These are phyloP conservation scores for Phytophthora hibernalis DNA, from an alignment of 352 stramenopile species.

Conservation along the genomic window DNA sequence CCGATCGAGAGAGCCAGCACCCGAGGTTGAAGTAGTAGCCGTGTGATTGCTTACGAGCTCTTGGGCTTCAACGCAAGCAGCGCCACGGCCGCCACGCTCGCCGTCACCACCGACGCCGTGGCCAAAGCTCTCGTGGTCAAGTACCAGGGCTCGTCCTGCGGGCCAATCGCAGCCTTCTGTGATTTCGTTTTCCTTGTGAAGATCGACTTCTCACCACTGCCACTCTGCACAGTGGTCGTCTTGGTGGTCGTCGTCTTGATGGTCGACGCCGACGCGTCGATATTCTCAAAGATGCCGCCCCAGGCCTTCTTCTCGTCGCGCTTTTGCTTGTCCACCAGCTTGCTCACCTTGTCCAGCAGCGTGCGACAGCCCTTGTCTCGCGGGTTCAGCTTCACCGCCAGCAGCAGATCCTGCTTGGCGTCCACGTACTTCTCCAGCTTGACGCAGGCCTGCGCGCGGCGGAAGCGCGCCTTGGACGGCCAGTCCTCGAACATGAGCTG, in stretches of 20 bases:
- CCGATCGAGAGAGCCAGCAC: conserved; percentile 27
- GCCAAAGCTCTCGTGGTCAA: conserved; percentile 63
- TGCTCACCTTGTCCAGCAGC: conserved; percentile 75
- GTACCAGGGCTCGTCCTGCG: conserved; percentile 61
- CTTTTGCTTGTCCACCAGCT: conserved; percentile 80
- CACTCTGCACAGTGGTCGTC: conserved; percentile 10
- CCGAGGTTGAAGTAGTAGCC: conserved; percentile 28
- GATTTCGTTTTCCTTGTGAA: conserved; percentile 80
- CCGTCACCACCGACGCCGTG: conserved; percentile 74
- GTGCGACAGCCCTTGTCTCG: conserved; percentile 84
- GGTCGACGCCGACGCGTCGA: conserved; percentile 38
- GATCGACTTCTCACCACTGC: conserved; percentile 59
- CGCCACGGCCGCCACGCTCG: conserved; percentile 67
- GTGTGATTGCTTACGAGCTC: conserved; percentile 38
- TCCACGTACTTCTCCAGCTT: conserved; percentile 81
- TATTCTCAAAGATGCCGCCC: conserved; percentile 81
- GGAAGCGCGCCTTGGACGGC: conserved; percentile 88
- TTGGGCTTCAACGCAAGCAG: conserved; percentile 72
- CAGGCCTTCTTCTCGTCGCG: conserved; percentile 81
- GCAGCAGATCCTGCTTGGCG: conserved; percentile 79
- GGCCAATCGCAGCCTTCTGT: conserved; percentile 45
- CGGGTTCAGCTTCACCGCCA: conserved; percentile 82
- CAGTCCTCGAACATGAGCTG: conserved; percentile 88
- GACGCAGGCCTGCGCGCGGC: conserved; percentile 75
- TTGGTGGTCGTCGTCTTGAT: conserved; percentile 29